Base-by-base conservation (phyloP, 1,139 yeast genomes). In the Komagataea norvegica region DNA sequence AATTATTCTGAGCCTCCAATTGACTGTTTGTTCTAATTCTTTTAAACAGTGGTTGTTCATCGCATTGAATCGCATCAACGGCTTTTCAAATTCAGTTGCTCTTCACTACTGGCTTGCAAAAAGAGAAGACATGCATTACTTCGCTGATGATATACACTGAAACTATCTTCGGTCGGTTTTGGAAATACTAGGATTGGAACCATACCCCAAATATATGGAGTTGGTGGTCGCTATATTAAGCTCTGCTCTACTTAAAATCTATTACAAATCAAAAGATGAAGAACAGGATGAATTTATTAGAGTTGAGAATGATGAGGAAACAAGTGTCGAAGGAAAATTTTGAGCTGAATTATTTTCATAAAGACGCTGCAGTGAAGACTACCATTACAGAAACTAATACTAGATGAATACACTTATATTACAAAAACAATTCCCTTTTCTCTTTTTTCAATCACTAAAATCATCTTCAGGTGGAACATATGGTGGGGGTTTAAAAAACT, bases 81-180 rank as follows among this genome's bases (percentile, higher is more conserved):
- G 96, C 0, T 87, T 86, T 56, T 57, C 79, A 38, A n/a, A 81
- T 80, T 75, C 95, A 86, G 57, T 76, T 77, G 48, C 64, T 79
- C 22, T 62, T 83, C 41, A 83, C 95, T 0, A 75, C 85, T 2
- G 95, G 95, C 1, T 69, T 86, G 38, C 95, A 86, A 57, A 64
- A 84, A 40, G 95, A 83, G 43, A 69, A 68, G 34, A 93, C 95
- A 1, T 78, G 86, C 1, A 71, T 82, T 42, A 86, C 87, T 1
- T 68, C 88, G 4, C 66, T 81, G 43, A 79, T 83, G 70, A 64
- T 74, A 13, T 87, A 87, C 57, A 68, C 85, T 2, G 84, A 79
- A 49, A 69, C 86, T 64, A 61, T 85, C 2, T 84, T 80, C 61
- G 89, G 95, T 0, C 61, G 84, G n/a, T 45, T 80, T 24, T 79